Percentiles rank a stretch among this genome's conserved stretches.
These are phyloP conservation scores for Rhodotorula sp. DNA, from an alignment of 1,284 basidiomycete species.

Conservation along the genomic window DNA sequence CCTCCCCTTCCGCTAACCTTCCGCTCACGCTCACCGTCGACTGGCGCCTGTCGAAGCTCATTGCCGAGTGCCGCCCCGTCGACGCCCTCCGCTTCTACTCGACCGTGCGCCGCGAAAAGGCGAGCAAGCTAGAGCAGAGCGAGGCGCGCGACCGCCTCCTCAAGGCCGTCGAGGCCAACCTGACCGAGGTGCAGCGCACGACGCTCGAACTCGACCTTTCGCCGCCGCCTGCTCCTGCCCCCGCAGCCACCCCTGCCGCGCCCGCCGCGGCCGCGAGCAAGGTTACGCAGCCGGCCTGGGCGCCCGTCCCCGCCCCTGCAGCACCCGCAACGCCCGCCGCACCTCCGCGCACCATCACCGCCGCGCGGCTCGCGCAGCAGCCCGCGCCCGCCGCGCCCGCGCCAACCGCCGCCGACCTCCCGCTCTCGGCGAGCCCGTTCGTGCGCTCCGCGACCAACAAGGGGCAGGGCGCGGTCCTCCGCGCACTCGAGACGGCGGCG, in stretches of 20 bases:
- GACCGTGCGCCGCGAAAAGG: conserved; percentile 1
- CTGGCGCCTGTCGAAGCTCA: conserved; percentile 39
- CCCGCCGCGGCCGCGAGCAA: not conserved
- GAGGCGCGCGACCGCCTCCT: conserved; percentile 33
- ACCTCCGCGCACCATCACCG: conserved; percentile 24
- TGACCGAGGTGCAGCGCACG: conserved; percentile 29
- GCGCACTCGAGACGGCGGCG: conserved; percentile 6
- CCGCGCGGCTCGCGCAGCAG: conserved; percentile 6
- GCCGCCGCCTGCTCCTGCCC: not conserved
- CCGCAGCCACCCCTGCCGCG: not conserved
- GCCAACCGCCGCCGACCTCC: conserved; percentile 24
- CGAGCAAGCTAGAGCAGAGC: not conserved
- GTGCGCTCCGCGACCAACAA: conserved; percentile 3
- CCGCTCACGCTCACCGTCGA: conserved; percentile 23
- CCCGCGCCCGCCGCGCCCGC: conserved; percentile 13
- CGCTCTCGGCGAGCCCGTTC: conserved; percentile 39
- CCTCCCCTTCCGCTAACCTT: not conserved
- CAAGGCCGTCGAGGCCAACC: conserved; percentile 31
- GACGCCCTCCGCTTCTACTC: conserved; percentile 35
- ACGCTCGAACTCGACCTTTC: conserved; percentile 21
- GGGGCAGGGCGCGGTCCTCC: not conserved
- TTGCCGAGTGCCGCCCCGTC: conserved; percentile 31
- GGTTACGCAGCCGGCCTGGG: conserved; percentile 41
- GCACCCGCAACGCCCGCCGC: not conserved
- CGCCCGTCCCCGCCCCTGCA: conserved; percentile 9